These are phyloP conservation scores for Tuctoria greenei DNA, from an alignment of 176 grass and related monocot genomes.

Conservation along the genomic window DNA sequence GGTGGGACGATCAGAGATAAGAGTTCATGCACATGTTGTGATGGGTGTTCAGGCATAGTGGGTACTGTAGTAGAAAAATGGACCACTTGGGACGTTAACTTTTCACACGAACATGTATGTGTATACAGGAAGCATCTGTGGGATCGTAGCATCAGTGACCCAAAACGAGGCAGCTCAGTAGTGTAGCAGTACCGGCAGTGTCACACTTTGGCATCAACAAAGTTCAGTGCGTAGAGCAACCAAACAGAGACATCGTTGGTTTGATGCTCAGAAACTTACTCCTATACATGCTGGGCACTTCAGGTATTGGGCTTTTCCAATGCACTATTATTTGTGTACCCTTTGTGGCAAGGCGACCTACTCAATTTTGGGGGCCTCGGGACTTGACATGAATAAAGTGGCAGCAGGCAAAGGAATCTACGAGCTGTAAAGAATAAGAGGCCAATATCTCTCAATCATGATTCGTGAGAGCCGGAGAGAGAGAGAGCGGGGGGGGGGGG, in stretches of 20 bases:
- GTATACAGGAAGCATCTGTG: background rate
- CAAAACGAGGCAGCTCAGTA: no score
- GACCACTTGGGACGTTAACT: constrained; percentile 15
- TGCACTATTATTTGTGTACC: background rate
- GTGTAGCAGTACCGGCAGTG: no score
- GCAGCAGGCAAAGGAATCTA: constrained; percentile 42
- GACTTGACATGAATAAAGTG: constrained; percentile 50
- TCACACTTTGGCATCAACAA: no score
- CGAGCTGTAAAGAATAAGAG: constrained; percentile 47
- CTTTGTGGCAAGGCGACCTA: constrained; percentile 24
- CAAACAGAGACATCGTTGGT: background rate
- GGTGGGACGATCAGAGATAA: constrained; percentile 40
- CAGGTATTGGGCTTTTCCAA: background rate
- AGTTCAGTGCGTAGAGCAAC: background rate
- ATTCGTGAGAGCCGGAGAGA: constrained; percentile 8
- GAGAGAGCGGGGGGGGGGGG: background rate
- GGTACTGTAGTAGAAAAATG: constrained; percentile 22
- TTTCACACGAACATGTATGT: constrained; percentile 21
- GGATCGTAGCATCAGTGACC: background rate
- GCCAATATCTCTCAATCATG: constrained; percentile 42
- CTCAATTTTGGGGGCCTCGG: constrained; percentile 32
- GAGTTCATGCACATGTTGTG: constrained; percentile 41
- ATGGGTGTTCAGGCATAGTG: constrained; percentile 38
- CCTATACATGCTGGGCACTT: background rate
- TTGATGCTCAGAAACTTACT: background rate